These are phyloP conservation scores for Stagonosporopsis rhizophila DNA, from an alignment of 2,329 filamentous ascomycete species.

Conservation along the genomic window DNA sequence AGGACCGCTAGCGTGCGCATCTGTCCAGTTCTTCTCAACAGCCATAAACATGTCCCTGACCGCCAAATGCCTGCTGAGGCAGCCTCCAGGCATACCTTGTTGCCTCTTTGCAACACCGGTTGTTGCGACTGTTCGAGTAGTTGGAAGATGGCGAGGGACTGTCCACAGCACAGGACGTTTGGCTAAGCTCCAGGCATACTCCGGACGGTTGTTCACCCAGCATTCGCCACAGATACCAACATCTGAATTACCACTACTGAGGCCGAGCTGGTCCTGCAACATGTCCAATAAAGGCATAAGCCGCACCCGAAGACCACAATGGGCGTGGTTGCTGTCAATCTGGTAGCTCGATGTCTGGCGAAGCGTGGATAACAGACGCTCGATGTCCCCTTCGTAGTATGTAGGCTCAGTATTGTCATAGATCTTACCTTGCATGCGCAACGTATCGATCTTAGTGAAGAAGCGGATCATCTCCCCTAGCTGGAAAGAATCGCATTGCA, in stretches of 20 bases:
- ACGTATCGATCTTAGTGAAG: slow-evolving; percentile 66
- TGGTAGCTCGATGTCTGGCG: slow-evolving; percentile 75
- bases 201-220: slow-evolving; percentile 49
- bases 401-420: slow-evolving; percentile 50
- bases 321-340: slow-evolving; percentile 74
- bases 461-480: slow-evolving; percentile 80
- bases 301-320: slow-evolving; percentile 73
- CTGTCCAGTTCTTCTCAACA: slow-evolving; percentile 47
- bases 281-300: slow-evolving; percentile 72
- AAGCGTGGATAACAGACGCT: slow-evolving; percentile 65
- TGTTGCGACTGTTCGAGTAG: slow-evolving; percentile 26
- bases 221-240: slow-evolving; percentile 56
- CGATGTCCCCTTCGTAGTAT: slow-evolving; percentile 67
- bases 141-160: slow-evolving; percentile 29
- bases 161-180: slow-evolving; percentile 57
- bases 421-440: slow-evolving; percentile 61
- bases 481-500: slow-evolving; percentile 78
- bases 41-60: slow-evolving; percentile 52
- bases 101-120: slow-evolving; percentile 28
- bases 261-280: slow-evolving; percentile 57
- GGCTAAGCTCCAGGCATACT: slow-evolving; percentile 54
- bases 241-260: slow-evolving; percentile 44
- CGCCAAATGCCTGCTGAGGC: slow-evolving; percentile 40
- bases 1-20: slow-evolving; percentile 24
- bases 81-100: slow-evolving; percentile 35